These are phyloP conservation scores for Poterioochromonas sp. DNA, from an alignment of 352 stramenopile genomes.

Conservation along the genomic window DNA sequence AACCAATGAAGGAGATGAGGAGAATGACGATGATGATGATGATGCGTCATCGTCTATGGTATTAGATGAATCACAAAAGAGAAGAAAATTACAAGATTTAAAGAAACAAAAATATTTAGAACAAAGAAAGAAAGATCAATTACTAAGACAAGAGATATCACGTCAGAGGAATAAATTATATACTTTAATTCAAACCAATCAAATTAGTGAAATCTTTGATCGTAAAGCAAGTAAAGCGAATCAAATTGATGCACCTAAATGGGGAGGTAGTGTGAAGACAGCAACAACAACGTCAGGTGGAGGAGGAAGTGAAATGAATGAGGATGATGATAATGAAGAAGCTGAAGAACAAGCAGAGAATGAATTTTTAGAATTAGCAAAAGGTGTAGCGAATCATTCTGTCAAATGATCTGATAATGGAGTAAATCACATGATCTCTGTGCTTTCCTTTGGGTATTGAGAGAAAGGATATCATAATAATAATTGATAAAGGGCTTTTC, in stretches of 20 bases:
- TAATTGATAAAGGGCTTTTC: no score
- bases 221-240: not conserved
- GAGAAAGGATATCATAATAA: no score
- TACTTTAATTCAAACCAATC: not conserved
- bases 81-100: not conserved
- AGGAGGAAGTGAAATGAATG: not conserved
- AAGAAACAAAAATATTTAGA: conserved; percentile 1
- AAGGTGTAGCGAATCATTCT: no score
- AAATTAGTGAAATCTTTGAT: conserved; percentile 7
- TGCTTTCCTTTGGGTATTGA: no score
- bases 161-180: not conserved
- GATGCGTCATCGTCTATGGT: not conserved
- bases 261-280: no score
- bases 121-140: not conserved
- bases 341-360: not conserved
- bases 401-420: no score
- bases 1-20: not conserved
- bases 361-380: not conserved
- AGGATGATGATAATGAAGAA: not conserved
- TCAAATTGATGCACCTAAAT: not conserved
- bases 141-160: not conserved
- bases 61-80: not conserved
- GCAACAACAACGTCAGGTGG: not conserved
- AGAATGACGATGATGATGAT: not conserved
- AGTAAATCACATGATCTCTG: no score